Evolutionary conservation across 225 moss, liverwort and hornwort genomes (phyloP).

Genomic region (Sphagnum contortum): DNA sequence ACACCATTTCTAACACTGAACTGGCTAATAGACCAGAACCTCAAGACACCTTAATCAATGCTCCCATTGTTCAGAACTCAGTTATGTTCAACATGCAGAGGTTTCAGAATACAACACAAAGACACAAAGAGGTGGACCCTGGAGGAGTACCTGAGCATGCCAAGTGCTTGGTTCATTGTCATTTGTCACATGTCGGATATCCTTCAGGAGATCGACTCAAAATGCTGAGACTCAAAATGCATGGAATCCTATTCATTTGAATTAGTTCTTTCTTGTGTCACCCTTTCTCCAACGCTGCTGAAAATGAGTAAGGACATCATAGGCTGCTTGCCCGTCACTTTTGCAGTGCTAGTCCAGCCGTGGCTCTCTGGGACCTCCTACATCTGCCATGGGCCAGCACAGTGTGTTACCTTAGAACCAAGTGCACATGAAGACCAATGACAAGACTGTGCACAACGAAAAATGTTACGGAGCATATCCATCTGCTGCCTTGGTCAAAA

Average conservation of each 20-base stretch:
- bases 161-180: slow-evolving; percentile 66
- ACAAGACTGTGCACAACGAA: not conserved
- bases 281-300: slow-evolving; percentile 81
- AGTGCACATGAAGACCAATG: not conserved
- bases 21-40: too few relatives aligned
- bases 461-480: too few relatives aligned
- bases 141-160: slow-evolving; percentile 52
- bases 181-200: slow-evolving; percentile 51
- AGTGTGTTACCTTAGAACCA: not conserved
- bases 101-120: not conserved
- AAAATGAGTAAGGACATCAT: slow-evolving; percentile 76
- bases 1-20: not conserved
- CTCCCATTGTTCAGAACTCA: too few relatives aligned
- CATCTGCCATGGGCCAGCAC: not conserved
- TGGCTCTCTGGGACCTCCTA: slow-evolving; percentile 77
- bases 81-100: slow-evolving; percentile 9
- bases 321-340: slow-evolving; percentile 83
- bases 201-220: slow-evolving; percentile 46
- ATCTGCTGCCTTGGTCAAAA: too few relatives aligned
- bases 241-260: slow-evolving; percentile 63
- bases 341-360: slow-evolving; percentile 93
- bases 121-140: not conserved
- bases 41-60: too few relatives aligned
- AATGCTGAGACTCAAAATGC: too few relatives aligned
- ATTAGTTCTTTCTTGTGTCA: slow-evolving; percentile 63